A percentile compares a stretch with the other conserved stretches of the same genome.
phyloP scores from a whole-genome alignment of 2,329 filamentous ascomycete genomes.

The Myriosclerotinia duriaeana region DNA sequence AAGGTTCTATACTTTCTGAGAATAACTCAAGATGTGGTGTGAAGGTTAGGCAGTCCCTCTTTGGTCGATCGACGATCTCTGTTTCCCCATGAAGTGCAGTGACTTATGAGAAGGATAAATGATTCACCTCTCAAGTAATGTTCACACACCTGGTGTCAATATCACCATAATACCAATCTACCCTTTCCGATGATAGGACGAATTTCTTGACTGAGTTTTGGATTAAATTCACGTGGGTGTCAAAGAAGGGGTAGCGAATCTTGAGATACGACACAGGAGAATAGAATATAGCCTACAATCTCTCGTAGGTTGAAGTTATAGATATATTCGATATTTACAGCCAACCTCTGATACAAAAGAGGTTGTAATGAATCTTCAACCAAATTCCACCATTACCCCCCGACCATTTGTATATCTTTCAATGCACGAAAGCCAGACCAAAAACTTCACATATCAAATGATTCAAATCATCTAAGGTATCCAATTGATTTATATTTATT shows the following conservation, averaged over 20 bases:
- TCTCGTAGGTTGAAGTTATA: neutral
- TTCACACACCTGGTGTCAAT: neutral
- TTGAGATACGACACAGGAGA: neutral
- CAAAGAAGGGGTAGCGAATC: neutral
- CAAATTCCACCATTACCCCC: neutral
- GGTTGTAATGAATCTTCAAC: neutral
- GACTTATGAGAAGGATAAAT: neutral
- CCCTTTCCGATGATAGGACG: neutral
- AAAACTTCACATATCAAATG: neutral
- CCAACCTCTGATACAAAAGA: neutral
- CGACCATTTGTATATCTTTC: neutral
- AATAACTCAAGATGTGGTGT: neutral
- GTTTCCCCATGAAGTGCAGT: neutral
- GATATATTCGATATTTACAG: neutral
- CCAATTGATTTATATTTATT: neutral
- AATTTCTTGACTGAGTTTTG: neutral
- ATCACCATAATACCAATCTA: neutral
- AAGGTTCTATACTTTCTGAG: neutral
- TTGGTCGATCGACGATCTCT: neutral
- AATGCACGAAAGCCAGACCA: neutral
- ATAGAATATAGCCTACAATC: neutral
- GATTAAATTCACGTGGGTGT: neutral
- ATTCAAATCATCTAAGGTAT: neutral
- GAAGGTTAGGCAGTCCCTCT: neutral
- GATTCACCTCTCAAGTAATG: neutral